These are phyloP conservation scores for Ustilago nuda DNA, from an alignment of 1,284 basidiomycete species.

Conservation along the genomic window DNA sequence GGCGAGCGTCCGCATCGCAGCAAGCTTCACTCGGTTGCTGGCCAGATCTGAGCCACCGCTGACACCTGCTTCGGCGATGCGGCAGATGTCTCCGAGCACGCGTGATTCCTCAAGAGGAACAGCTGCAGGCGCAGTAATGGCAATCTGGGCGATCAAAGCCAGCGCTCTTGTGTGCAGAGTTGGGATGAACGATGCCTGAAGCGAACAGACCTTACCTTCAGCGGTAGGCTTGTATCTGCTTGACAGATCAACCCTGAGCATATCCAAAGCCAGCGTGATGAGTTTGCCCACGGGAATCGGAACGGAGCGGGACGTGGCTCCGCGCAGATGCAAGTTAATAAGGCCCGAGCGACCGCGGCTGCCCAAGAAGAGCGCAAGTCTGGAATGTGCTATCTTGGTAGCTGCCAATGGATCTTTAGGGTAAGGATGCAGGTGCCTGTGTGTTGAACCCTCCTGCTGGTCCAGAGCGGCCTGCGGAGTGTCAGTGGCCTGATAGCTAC, in stretches of 20 bases:
- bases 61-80: slow-evolving; percentile 29
- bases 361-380: slow-evolving; percentile 46
- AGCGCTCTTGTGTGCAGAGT: slow-evolving; percentile 38
- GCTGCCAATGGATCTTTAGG: slow-evolving; percentile 35
- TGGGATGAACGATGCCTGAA: slow-evolving; percentile 30
- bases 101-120: slow-evolving; percentile 25
- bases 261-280: slow-evolving; percentile 67
- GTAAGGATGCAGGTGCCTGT: slow-evolving; percentile 25
- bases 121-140: slow-evolving; percentile 27
- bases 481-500: slow-evolving; percentile 30
- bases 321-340: slow-evolving; percentile 36
- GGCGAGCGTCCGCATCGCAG: slow-evolving; percentile 39
- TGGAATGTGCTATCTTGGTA: slow-evolving; percentile 28
- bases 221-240: slow-evolving; percentile 41
- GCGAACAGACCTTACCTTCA: slow-evolving; percentile 38
- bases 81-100: slow-evolving; percentile 40
- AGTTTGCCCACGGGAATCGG: slow-evolving; percentile 77
- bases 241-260: slow-evolving; percentile 72
- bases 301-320: slow-evolving; percentile 77
- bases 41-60: neutral
- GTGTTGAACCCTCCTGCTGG: neutral
- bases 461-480: neutral
- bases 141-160: slow-evolving; percentile 39
- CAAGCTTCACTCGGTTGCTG: slow-evolving; percentile 24
- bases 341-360: slow-evolving; percentile 29